Percentiles rank a stretch among this genome's conserved stretches.
Evolutionary conservation across 345 rosid genomes (phyloP).

Genomic region (Ceriops decandra): DNA sequence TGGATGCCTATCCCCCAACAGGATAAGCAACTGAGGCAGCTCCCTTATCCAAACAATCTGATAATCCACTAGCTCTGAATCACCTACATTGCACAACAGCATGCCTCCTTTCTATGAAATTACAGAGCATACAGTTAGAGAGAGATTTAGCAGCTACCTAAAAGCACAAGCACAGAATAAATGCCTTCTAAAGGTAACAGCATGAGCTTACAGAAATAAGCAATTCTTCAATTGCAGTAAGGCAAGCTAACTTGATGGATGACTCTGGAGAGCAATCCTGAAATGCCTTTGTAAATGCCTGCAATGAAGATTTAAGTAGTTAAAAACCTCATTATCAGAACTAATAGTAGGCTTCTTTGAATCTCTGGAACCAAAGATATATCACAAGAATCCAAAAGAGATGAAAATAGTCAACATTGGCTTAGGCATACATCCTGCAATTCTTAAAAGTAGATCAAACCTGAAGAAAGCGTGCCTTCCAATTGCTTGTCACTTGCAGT

Average conservation of each 20-base stretch:
- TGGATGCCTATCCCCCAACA: slow-evolving; percentile 58
- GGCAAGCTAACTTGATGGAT: slow-evolving; percentile 57
- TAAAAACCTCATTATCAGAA: slow-evolving; percentile 5
- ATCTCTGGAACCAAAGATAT: slow-evolving; percentile 1
- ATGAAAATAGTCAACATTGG: not conserved
- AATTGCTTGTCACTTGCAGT: slow-evolving; percentile 33
- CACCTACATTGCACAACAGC: slow-evolving; percentile 34
- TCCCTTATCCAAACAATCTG: slow-evolving; percentile 67
- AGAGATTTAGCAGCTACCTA: not conserved
- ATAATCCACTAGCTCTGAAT: slow-evolving; percentile 41
- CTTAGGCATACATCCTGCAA: not conserved
- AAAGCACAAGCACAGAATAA: not conserved
- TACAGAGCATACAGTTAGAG: not conserved
- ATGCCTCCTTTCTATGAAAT: slow-evolving; percentile 43
- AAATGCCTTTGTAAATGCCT: slow-evolving; percentile 80
- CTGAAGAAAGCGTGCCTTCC: slow-evolving; percentile 73
- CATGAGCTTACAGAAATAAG: slow-evolving; percentile 61
- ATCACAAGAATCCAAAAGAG: slow-evolving; percentile 9
- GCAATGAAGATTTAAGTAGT: slow-evolving; percentile 24
- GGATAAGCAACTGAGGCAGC: slow-evolving; percentile 58
- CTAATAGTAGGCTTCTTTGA: not conserved
- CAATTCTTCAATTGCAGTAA: slow-evolving; percentile 56
- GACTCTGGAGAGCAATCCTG: slow-evolving; percentile 60
- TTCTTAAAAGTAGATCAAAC: slow-evolving; percentile 31
- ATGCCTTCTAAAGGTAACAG: not conserved